Evolutionary conservation across 192 early-diverging fungal species (phyloP).

Genomic region (Umbelopsis sp.): DNA sequence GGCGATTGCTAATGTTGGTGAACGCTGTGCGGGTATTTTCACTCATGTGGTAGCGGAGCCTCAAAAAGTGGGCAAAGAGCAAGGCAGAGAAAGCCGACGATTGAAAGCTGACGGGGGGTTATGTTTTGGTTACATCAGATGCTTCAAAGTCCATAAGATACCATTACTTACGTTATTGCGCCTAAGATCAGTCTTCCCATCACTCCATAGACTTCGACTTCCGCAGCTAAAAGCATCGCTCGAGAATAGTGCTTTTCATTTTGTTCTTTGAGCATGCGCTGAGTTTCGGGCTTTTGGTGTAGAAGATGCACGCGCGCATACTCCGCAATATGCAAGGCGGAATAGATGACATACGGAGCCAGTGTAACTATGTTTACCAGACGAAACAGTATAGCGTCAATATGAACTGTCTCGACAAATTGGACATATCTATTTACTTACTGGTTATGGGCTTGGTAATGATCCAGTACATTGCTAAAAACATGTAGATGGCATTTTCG

Average conservation of each 20-base stretch:
- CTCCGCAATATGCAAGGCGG: constrained; percentile 30
- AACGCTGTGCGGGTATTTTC: constrained; percentile 7
- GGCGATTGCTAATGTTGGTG: background rate
- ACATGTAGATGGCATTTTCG: constrained; percentile 27
- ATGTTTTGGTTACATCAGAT: background rate
- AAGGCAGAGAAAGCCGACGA: constrained; percentile 43
- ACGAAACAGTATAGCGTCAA: background rate
- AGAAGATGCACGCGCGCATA: constrained; percentile 16
- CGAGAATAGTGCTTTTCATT: constrained; percentile 60
- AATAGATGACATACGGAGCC: constrained; percentile 26
- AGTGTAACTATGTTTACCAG: constrained; percentile 23
- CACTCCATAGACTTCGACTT: constrained; percentile 70
- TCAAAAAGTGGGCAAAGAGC: constrained; percentile 68
- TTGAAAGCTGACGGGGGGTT: constrained; percentile 30
- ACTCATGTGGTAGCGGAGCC: constrained; percentile 52
- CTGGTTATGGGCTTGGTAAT: constrained; percentile 25
- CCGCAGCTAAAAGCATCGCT: constrained; percentile 63
- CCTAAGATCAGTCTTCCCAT: constrained; percentile 58
- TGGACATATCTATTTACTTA: constrained; percentile 4
- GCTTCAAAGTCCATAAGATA: background rate
- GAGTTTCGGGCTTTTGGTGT: background rate
- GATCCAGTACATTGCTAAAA: constrained; percentile 32
- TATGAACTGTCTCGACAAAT: background rate
- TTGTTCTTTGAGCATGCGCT: constrained; percentile 38
- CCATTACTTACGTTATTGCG: constrained; percentile 44